Evolutionary conservation across 2,329 filamentous ascomycete genomes (phyloP), one percentile per base, ranked within the genome.

Genomic region (Colletotrichum magnum): DNA sequence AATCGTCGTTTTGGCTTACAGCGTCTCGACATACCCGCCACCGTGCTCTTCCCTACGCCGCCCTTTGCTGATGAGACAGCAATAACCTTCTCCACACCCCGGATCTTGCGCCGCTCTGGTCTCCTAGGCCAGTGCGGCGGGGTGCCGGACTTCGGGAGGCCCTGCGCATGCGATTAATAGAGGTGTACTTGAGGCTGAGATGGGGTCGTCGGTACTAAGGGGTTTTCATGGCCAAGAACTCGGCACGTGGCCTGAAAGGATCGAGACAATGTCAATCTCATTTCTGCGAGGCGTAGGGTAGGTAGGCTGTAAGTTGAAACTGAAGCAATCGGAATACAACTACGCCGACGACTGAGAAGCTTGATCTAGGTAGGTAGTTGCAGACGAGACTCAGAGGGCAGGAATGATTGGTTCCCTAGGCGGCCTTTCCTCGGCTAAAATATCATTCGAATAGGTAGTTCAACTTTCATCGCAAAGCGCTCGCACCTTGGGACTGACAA

Each of bases 11-110:
- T 7, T 26, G 16, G 6, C 41, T 15, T 12, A 12, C 41, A n/a
- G 21, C 21, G 15, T 45, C 15, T 21, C 13, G 43, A 79, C 81
- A 60, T 76, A 93, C 93, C 92, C 68, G 95, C 92, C 52, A 98
- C 90, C 7, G 96, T 99, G 74, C 94, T 97, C 79, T 99, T 99
- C 1, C 96, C 96, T 0, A 99, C 96, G n/a, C 96, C 96, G 2
- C 96, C 96, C 78, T 99, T 99, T 15, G 96, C 96, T 1, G 95
- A 98, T 4, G 94, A 97, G 15, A 99, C 94, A n/a, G 95, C 94
- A 68, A 99, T 89, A n/a, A 98, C 90, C 78, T 97, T 97, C 73
- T 90, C 88, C 26, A 99, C 95, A 78, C 95, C 90, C 28, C 88
- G 88, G 74, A 99, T 97, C 74, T 89, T 90, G 72, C 94, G 89